Evolutionary conservation across 2,329 filamentous ascomycete species (phyloP).

Genomic region (Alternaria arbusti): DNA sequence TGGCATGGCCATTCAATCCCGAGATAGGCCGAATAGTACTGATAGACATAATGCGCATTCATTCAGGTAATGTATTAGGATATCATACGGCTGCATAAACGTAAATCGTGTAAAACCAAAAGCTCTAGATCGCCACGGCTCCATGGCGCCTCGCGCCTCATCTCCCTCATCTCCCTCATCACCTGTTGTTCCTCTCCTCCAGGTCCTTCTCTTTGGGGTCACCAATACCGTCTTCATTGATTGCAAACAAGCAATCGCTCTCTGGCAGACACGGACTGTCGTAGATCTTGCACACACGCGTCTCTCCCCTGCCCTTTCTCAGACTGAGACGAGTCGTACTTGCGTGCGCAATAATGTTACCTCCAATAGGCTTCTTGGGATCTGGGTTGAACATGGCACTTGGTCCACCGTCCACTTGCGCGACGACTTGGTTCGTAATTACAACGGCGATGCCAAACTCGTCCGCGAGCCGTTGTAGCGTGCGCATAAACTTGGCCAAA

Average conservation of each 20-base stretch:
- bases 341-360: constrained; percentile 98
- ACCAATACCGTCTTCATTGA: constrained; percentile 94
- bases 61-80: not conserved
- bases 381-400: constrained; percentile 99
- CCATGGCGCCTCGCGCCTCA: not conserved
- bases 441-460: constrained; percentile 97
- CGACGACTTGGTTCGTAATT: constrained; percentile 98
- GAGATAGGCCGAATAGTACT: not conserved
- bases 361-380: constrained; percentile 98
- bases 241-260: constrained; percentile 95
- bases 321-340: constrained; percentile 93
- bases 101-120: constrained; percentile 3
- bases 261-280: constrained; percentile 97
- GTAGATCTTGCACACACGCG: constrained; percentile 98
- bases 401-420: constrained; percentile 94
- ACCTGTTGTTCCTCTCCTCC: constrained; percentile 65
- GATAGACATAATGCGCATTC: not conserved
- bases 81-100: constrained; percentile 7
- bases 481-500: constrained; percentile 87
- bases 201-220: constrained; percentile 95
- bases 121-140: constrained; percentile 11
- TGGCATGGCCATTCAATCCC: not conserved
- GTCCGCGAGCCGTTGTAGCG: constrained; percentile 75
- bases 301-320: constrained; percentile 95
- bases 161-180: not conserved